Base-by-base conservation (phyloP, 176 grass and related monocot species). In the Lolium multiflorum region DNA sequence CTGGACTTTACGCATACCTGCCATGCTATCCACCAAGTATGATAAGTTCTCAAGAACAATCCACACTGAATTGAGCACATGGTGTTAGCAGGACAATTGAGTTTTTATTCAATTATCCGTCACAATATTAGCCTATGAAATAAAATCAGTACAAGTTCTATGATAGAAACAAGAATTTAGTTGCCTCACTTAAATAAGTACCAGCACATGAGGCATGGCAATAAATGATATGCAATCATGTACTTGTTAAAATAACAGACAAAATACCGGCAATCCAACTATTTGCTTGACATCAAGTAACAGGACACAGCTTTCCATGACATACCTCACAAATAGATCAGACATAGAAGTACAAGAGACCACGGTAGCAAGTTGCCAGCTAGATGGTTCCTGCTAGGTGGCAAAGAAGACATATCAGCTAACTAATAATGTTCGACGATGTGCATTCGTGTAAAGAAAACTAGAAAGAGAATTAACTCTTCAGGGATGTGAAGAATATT, bases 281-380 rank as follows among this genome's bases (percentile, higher is more conserved):
- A 56, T 48, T 78, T 58, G 58, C 17, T 75, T 57, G 37, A 43
- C 31, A 31, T 43, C 43, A 74, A 74, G 66, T 87, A 73, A 75
- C 71, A 82, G 18, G 47, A 81, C 22, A 83, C 9, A 79, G 54
- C 24, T 47, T 47, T 48, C 35, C 56, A 56, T 84, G 28, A 62
- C 71, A 74, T 84, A 84, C 89, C 89, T 91, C 16, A 81, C 76
- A 69, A 91, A 88, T 21, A 91, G 50, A 84, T 91, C 89, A 88
- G 85, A 79, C 76, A 91, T 84, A 60, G 85, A 87, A 81, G 89
- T 84, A 81, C 89, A 91, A 39, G 85, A 87, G 35, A 91, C 63
- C 55, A 68, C 14, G 62, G 50, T 84, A 52, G 80, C 38, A 84
- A 88, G 81, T 87, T 84, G 85, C 25, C n/a, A 59, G n/a, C 20